Conservation (phyloP, 2,329 filamentous ascomycete species). For the Fusarium scirpi region DNA sequence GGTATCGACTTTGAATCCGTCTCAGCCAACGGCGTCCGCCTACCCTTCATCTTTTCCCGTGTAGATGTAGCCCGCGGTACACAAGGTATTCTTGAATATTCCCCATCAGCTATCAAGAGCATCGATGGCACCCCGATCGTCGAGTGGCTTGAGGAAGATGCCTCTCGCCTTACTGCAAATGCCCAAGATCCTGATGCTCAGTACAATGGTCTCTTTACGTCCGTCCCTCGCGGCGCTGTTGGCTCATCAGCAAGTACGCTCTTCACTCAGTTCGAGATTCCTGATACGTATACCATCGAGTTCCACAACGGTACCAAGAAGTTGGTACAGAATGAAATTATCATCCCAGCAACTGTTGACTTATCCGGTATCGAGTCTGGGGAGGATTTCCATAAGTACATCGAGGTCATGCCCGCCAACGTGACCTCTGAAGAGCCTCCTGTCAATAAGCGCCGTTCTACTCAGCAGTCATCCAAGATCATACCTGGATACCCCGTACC, state of each 20-base stretch:
- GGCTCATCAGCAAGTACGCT: conserved; percentile 16
- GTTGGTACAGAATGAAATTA: conserved; percentile 28
- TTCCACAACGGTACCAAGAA: conserved; percentile 39
- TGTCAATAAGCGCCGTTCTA: conserved; percentile 26
- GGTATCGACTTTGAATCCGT: conserved; percentile 35
- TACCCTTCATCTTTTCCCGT: conserved; percentile 37
- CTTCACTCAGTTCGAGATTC: conserved; percentile 40
- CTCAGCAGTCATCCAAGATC: not conserved
- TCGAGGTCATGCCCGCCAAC: conserved; percentile 33
- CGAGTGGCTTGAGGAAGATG: conserved; percentile 44
- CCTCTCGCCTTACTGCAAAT: conserved; percentile 21
- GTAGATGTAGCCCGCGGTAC: conserved; percentile 35
- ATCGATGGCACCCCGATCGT: conserved; percentile 38
- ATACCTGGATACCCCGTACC: conserved; percentile 33
- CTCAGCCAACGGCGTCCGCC: conserved; percentile 29
- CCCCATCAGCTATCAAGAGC: conserved; percentile 40
- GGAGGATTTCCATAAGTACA: conserved; percentile 35
- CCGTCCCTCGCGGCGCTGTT: conserved; percentile 26
- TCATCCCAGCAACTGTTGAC: conserved; percentile 27
- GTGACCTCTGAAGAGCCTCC: conserved; percentile 6
- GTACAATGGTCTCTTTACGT: conserved; percentile 39
- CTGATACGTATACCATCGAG: conserved; percentile 38
- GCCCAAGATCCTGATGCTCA: conserved; percentile 45
- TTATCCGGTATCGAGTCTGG: conserved; percentile 40
- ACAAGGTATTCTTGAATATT: conserved; percentile 31